These are phyloP conservation scores for Aureobasidium sp. DNA, from an alignment of 2,329 filamentous ascomycete species.

Conservation along the genomic window DNA sequence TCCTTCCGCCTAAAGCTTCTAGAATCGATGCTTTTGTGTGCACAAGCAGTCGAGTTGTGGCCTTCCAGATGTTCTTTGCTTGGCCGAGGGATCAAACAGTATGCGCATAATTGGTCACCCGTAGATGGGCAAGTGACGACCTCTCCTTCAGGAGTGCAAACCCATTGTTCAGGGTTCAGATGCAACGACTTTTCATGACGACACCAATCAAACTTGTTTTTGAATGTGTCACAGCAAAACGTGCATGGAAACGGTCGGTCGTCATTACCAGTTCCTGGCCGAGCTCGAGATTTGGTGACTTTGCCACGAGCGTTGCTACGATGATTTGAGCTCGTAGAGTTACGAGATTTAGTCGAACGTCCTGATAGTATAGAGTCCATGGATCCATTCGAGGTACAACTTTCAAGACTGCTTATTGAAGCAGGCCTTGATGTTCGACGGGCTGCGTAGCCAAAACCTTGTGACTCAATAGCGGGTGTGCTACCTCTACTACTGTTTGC, in stretches of 20 bases:
- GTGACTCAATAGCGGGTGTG: not conserved
- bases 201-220: slow-evolving; percentile 54
- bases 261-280: not conserved
- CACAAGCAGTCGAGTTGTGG: slow-evolving; percentile 57
- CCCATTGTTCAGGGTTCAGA: slow-evolving; percentile 59
- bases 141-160: slow-evolving; percentile 53
- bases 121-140: slow-evolving; percentile 25
- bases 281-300: slow-evolving; percentile 6
- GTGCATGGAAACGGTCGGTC: slow-evolving; percentile 45
- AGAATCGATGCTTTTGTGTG: slow-evolving; percentile 58
- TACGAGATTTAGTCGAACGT: not conserved
- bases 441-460: not conserved
- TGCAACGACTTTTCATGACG: slow-evolving; percentile 60
- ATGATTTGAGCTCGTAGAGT: not conserved
- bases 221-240: slow-evolving; percentile 51
- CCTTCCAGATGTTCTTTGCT: slow-evolving; percentile 47
- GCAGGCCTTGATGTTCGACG: slow-evolving; percentile 7
- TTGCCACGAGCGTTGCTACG: not conserved
- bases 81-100: not conserved
- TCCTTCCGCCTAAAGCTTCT: slow-evolving; percentile 58
- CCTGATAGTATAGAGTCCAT: slow-evolving; percentile 10
- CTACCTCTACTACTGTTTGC: slow-evolving; percentile 11
- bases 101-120: not conserved
- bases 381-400: slow-evolving; percentile 6
- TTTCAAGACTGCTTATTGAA: slow-evolving; percentile 11